A percentile compares a stretch with the other conserved stretches of the same genome.
These are phyloP conservation scores for Mycena alexandri DNA, from an alignment of 768 basidiomycete species.

Conservation along the genomic window DNA sequence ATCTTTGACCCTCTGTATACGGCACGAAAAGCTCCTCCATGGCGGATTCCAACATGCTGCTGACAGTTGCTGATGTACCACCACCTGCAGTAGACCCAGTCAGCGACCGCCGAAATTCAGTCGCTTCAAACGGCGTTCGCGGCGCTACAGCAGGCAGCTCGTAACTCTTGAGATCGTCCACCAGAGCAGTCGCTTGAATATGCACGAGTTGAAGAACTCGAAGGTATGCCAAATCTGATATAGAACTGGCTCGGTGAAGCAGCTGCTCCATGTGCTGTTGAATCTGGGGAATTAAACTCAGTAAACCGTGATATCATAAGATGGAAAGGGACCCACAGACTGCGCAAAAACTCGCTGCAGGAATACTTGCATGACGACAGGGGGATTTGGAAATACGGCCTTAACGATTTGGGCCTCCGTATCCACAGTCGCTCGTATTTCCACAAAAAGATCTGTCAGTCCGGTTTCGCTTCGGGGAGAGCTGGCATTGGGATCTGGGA, in stretches of 20 bases:
- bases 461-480: constrained; percentile 87
- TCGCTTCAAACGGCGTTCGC: constrained; percentile 72
- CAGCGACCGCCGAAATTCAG: constrained; percentile 71
- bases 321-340: constrained; percentile 70
- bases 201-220: constrained; percentile 93
- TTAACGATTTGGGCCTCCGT: constrained; percentile 98
- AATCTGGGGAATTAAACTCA: constrained; percentile 67
- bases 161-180: constrained; percentile 93
- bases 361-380: constrained; percentile 98
- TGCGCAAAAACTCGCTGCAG: constrained; percentile 97
- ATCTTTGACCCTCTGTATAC: constrained; percentile 91
- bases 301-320: background rate
- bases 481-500: constrained; percentile 84
- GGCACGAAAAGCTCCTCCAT: constrained; percentile 97
- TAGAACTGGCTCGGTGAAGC: constrained; percentile 76
- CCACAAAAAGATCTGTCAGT: constrained; percentile 81
- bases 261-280: constrained; percentile 96
- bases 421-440: constrained; percentile 91
- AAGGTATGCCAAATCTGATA: constrained; percentile 92
- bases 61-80: constrained; percentile 68
- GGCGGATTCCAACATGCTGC: constrained; percentile 92
- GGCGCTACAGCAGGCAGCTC: constrained; percentile 81
- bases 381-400: constrained; percentile 97
- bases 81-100: constrained; percentile 59
- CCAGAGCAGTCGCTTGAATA: constrained; percentile 77